Evolutionary conservation across 257 asterid genomes (phyloP), one percentile per base, ranked within the genome.

Genomic region (Leptodermis oblonga): DNA sequence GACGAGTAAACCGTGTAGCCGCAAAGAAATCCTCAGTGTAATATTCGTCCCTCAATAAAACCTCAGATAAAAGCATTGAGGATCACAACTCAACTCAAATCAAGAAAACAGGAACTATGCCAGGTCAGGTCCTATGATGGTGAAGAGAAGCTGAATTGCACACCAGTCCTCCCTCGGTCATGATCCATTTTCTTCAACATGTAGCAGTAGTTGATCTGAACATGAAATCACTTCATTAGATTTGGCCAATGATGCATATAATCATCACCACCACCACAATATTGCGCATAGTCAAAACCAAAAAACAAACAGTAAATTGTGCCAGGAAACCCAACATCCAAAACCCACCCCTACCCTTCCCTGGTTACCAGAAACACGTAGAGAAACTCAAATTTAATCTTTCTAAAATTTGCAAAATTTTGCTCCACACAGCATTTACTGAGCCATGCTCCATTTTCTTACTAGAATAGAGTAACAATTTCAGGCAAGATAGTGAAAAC

Each of bases 81-180:
- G 68, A 34, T 41, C 13, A 3, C 48, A 46, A 30, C 45, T 53
- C 37, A 49, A 49, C 28, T 22, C 59, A 8, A n/a, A 52, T 52
- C 45, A 62, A 28, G 36, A 42, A n/a, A 64, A 54, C 33, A 41
- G 25, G 68, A 37, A 62, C 53, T 58, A 70, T 6, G 28, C 28
- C 23, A 55, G 10, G 65, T 58, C 69, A 66, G 60, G 34, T 61
- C 63, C 83, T 80, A 92, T 31, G 56, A 79, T 33, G 95, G 86
- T 28, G 95, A 84, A 66, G 99, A 87, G 87, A 93, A 93, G 92
- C 86, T 79, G 79, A 93, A 93, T 69, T 90, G 99, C 69, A 93
- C 63, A n/a, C 99, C 99, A 43, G 85, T 84, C 86, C 82, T 88
- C 77, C 92, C 98, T 25, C 78, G 88, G 67, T 92, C 98, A 28